A percentile compares a stretch with the other conserved stretches of the same genome.
Conservation (phyloP, 352 stramenopile species). For the Phytophthora sp. region DNA sequence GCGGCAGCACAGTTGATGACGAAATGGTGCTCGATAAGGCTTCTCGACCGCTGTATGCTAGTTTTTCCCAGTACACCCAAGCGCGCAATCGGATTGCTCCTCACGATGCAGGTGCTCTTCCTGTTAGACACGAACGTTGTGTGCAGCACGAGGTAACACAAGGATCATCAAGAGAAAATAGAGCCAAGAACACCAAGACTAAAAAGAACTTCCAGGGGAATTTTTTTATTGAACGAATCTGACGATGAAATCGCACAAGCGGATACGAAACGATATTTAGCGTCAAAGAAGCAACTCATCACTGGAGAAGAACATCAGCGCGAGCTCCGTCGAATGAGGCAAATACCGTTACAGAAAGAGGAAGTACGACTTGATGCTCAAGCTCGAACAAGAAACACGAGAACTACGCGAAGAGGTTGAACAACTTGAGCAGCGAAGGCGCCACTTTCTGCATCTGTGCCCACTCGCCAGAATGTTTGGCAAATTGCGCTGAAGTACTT, state of each 20-base stretch:
- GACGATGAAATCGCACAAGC: background rate
- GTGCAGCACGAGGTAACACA: no score
- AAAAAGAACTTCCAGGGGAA: no score
- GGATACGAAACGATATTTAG: background rate
- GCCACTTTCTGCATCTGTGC: background rate
- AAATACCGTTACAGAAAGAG: constrained; percentile 16
- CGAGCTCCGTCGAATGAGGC: constrained; percentile 2
- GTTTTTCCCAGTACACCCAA: background rate
- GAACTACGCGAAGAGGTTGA: background rate
- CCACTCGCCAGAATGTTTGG: constrained; percentile 4
- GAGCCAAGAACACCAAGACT: no score
- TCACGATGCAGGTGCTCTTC: no score
- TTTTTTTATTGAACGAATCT: no score
- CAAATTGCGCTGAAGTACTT: constrained; percentile 1
- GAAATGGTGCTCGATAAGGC: background rate
- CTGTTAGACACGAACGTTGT: no score
- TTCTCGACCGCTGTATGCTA: background rate
- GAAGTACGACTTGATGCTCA: background rate
- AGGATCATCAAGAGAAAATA: no score
- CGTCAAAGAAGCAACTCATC: background rate
- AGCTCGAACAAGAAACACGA: background rate
- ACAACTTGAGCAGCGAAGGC: background rate
- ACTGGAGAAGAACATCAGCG: background rate
- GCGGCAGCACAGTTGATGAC: background rate
- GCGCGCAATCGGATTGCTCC: background rate